Percentiles rank a stretch among this genome's conserved stretches.
These are phyloP conservation scores for Cucurbita argyrosperma DNA, from an alignment of 306 rosid species.

Conservation along the genomic window DNA sequence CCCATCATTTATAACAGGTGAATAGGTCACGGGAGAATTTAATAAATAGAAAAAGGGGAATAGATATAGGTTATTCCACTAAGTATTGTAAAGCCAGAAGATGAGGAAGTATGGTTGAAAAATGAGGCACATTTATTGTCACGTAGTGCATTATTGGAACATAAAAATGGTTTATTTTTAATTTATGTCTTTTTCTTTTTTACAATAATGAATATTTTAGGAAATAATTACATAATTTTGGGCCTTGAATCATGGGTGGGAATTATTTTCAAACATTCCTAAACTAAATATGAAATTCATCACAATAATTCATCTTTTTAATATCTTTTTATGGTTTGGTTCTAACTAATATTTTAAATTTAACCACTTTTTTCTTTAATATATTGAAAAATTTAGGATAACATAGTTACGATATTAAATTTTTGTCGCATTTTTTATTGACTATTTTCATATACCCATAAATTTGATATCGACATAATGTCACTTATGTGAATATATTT, in stretches of 20 bases:
- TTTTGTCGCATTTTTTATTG: too few relatives aligned
- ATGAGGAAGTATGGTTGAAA: conserved; percentile 18
- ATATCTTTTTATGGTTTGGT: neutral
- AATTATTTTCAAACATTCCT: neutral
- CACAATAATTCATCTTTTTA: neutral
- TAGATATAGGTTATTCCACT: conserved; percentile 16
- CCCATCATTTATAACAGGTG: too few relatives aligned
- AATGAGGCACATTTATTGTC: neutral
- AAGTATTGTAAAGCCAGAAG: conserved; percentile 22
- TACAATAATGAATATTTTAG: neutral
- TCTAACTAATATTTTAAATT: neutral
- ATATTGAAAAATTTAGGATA: too few relatives aligned
- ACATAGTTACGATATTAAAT: too few relatives aligned
- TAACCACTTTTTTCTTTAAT: neutral
- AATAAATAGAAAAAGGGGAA: neutral
- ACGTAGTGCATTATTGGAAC: neutral
- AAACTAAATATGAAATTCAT: neutral
- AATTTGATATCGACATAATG: too few relatives aligned
- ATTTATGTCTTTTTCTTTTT: neutral
- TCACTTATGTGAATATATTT: too few relatives aligned
- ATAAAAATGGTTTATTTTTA: neutral
- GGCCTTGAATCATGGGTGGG: neutral
- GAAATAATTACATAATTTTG: neutral
- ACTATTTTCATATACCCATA: too few relatives aligned
- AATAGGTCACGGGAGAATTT: too few relatives aligned